Evolutionary conservation across 768 basidiomycete species (phyloP).

Genomic region (Pisolithus orientalis): DNA sequence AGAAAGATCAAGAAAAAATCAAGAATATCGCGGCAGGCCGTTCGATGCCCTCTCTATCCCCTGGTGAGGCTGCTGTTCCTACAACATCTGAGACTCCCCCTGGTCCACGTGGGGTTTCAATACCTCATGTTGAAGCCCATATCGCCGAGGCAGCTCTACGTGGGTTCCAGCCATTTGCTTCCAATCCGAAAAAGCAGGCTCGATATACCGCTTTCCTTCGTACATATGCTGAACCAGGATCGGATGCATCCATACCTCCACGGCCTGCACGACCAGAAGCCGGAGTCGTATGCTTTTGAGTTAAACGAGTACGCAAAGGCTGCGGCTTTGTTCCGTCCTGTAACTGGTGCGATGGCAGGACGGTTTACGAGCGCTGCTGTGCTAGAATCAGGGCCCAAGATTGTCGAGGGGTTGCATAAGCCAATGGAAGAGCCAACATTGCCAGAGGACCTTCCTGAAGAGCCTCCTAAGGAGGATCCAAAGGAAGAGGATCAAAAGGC

Average conservation of each 20-base stretch:
- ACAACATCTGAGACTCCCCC: conserved; percentile 17
- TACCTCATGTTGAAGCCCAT: conserved; percentile 65
- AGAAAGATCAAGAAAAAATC: conserved; percentile 85
- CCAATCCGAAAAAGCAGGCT: conserved; percentile 71
- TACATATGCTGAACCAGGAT: conserved; percentile 52
- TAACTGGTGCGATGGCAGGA: conserved; percentile 87
- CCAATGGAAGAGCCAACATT: conserved; percentile 35
- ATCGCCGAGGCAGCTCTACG: conserved; percentile 80
- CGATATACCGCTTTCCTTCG: conserved; percentile 81
- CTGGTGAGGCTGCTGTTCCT: conserved; percentile 17
- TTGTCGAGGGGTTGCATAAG: conserved; percentile 63
- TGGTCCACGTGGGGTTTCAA: conserved; percentile 31
- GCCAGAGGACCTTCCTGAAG: conserved; percentile 39
- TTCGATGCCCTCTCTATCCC: conserved; percentile 16
- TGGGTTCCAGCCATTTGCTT: conserved; percentile 86
- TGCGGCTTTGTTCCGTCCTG: conserved; percentile 86
- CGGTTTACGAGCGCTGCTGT: conserved; percentile 83
- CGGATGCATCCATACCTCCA: conserved; percentile 40
- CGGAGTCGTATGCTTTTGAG: conserved; percentile 75
- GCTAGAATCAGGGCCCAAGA: conserved; percentile 57
- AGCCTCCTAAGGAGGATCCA: conserved; percentile 31
- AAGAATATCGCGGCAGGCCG: conserved; percentile 44
- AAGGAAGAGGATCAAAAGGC: conserved; percentile 71
- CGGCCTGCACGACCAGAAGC: conserved; percentile 50
- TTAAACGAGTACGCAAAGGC: conserved; percentile 81